Evolutionary conservation across 2,329 filamentous ascomycete species (phyloP).

Genomic region (Cadophora luteo-olivacea): DNA sequence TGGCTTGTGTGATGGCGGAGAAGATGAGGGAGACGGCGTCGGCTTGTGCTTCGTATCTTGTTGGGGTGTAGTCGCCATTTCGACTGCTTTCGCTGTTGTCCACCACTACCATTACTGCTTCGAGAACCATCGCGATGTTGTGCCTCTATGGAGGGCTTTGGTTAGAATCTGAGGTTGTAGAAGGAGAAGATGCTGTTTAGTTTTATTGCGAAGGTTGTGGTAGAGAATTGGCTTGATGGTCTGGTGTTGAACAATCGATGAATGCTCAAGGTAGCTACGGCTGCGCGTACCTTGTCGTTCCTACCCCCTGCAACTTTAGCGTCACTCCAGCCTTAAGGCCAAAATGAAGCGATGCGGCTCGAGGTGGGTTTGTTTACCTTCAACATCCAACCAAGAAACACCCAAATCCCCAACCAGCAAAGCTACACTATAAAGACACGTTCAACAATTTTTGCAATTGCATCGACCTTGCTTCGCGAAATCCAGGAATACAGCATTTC

Average conservation of each 20-base stretch:
- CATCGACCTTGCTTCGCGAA: not conserved
- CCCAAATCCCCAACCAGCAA: conserved; percentile 9
- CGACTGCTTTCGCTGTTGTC: conserved; percentile 99
- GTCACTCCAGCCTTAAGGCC: conserved; percentile 30
- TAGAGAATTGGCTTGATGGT: conserved; percentile 2
- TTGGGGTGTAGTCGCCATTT: conserved; percentile 92
- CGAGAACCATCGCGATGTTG: conserved; percentile 83
- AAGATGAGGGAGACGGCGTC: conserved; percentile 96
- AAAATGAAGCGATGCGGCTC: conserved; percentile 32
- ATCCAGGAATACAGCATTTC: not conserved
- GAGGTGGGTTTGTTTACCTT: conserved; percentile 51
- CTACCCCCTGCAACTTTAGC: conserved; percentile 36
- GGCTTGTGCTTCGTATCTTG: conserved; percentile 93
- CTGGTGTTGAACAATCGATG: conserved; percentile 26
- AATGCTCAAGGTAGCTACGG: conserved; percentile 39
- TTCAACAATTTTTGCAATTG: conserved; percentile 1
- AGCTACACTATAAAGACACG: conserved; percentile 9
- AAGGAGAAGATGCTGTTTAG: not conserved
- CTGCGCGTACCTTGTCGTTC: conserved; percentile 38
- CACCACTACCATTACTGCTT: conserved; percentile 99
- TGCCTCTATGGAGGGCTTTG: conserved; percentile 29
- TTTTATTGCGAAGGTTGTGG: conserved; percentile 4
- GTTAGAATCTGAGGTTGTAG: not conserved
- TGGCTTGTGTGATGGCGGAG: conserved; percentile 91
- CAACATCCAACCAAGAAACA: conserved; percentile 24